phyloP scores from a whole-genome alignment of 1,284 basidiomycete genomes.

The Hypsizygus ulmarius region DNA sequence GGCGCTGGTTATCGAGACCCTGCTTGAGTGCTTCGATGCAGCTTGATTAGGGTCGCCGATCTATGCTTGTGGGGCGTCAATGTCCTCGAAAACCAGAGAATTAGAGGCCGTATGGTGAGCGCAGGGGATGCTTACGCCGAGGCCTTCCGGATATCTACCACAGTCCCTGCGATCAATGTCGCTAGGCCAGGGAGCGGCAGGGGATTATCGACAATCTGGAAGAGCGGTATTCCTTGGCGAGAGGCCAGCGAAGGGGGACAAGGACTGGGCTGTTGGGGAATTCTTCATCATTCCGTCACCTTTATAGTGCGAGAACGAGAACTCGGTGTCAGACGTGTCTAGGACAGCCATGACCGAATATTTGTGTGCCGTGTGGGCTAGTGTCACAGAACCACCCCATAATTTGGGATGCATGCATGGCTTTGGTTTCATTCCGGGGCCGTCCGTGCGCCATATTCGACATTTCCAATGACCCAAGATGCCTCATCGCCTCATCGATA shows the following conservation, averaged over 20 bases:
- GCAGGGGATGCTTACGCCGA: too few species aligned
- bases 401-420: conserved; percentile 16
- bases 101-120: too few species aligned
- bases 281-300: background rate
- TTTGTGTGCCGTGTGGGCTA: conserved; percentile 10
- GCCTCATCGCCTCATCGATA: conserved; percentile 16
- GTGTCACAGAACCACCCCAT: conserved; percentile 18
- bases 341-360: background rate
- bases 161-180: too few species aligned
- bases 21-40: too few species aligned
- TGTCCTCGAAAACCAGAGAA: background rate
- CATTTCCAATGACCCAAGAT: background rate
- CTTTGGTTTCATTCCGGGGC: conserved; percentile 21
- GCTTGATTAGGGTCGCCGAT: too few species aligned
- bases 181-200: too few species aligned
- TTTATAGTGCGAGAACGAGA: conserved; percentile 9
- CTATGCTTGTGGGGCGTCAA: too few species aligned
- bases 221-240: too few species aligned
- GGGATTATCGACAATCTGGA: too few species aligned
- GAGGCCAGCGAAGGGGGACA: too few species aligned
- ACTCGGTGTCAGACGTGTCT: conserved; percentile 1
- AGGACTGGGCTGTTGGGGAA: too few species aligned
- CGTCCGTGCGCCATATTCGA: conserved; percentile 7
- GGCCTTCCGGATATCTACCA: too few species aligned
- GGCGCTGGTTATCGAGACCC: background rate